Conservation (phyloP, 2,329 filamentous ascomycete species). For the Blastomyces gilchristii region DNA sequence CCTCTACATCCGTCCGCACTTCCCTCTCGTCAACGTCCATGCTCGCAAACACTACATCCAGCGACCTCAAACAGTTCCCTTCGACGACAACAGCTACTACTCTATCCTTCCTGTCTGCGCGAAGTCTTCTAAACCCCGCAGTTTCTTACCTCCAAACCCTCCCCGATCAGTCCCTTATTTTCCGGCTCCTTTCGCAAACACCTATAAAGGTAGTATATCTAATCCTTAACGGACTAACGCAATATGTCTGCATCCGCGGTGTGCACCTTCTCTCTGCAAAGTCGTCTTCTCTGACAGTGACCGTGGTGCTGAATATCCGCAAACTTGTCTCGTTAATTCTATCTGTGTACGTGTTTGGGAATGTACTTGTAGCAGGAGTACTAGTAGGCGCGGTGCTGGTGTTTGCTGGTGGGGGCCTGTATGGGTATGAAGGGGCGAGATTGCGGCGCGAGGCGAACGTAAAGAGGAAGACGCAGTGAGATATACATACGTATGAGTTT, state of each 20-base stretch:
- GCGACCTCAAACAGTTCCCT: slow-evolving; percentile 1
- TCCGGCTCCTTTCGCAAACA: slow-evolving; percentile 21
- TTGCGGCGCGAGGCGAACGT: slow-evolving; percentile 18
- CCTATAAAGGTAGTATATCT: slow-evolving; percentile 32
- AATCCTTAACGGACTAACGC: slow-evolving; percentile 59
- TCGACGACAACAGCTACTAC: slow-evolving; percentile 4
- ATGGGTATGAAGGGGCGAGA: slow-evolving; percentile 59
- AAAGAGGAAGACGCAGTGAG: background rate
- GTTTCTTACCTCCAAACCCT: slow-evolving; percentile 26
- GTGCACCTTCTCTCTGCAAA: slow-evolving; percentile 88
- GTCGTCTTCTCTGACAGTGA: slow-evolving; percentile 86
- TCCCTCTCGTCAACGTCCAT: slow-evolving; percentile 11
- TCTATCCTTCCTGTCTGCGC: slow-evolving; percentile 37
- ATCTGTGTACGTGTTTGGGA: slow-evolving; percentile 92
- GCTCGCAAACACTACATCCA: slow-evolving; percentile 7
- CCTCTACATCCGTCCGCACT: slow-evolving; percentile 27
- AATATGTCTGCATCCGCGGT: slow-evolving; percentile 89
- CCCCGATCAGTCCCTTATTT: slow-evolving; percentile 17
- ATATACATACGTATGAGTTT: background rate
- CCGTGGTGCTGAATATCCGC: slow-evolving; percentile 88
- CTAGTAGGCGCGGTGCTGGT: slow-evolving; percentile 73
- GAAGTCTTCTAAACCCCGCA: slow-evolving; percentile 49
- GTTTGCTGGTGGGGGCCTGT: slow-evolving; percentile 82
- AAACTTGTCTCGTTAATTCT: slow-evolving; percentile 85
- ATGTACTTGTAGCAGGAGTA: slow-evolving; percentile 65